Conservation (phyloP, 305 asterid genomes). For the Rubia peregrina region DNA sequence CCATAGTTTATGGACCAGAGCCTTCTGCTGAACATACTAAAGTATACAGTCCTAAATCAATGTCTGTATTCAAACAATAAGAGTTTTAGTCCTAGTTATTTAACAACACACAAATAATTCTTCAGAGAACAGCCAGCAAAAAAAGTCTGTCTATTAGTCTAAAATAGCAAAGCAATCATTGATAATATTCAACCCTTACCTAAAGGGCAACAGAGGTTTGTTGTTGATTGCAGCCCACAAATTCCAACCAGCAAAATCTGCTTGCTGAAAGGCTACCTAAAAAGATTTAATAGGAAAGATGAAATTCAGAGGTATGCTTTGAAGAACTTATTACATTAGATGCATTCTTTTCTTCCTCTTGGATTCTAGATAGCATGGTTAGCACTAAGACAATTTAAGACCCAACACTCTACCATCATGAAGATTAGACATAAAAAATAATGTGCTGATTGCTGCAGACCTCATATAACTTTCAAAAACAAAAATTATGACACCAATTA, state of each 20-base stretch:
- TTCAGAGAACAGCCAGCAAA: neutral
- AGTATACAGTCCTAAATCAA: neutral
- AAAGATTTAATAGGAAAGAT: slow-evolving; percentile 16
- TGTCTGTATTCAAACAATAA: neutral
- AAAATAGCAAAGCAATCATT: neutral
- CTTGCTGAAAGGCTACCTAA: slow-evolving; percentile 97
- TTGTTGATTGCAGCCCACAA: slow-evolving; percentile 98
- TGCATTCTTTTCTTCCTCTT: too few relatives aligned
- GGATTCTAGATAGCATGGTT: neutral
- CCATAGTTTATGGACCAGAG: neutral
- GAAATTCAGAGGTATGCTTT: slow-evolving; percentile 1
- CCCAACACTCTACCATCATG: neutral
- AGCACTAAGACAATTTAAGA: neutral
- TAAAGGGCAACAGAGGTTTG: slow-evolving; percentile 79
- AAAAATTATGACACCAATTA: neutral
- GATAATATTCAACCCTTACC: slow-evolving; percentile 35
- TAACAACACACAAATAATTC: neutral
- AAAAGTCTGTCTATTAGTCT: neutral
- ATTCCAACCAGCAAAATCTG: slow-evolving; percentile 98
- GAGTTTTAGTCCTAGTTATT: neutral
- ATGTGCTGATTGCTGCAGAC: neutral
- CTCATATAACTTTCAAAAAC: neutral
- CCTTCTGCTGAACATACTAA: neutral
- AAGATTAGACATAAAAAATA: neutral
- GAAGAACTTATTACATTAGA: neutral